Conservation (phyloP, 2,329 filamentous ascomycete species). For the Elsinoe batatas region DNA sequence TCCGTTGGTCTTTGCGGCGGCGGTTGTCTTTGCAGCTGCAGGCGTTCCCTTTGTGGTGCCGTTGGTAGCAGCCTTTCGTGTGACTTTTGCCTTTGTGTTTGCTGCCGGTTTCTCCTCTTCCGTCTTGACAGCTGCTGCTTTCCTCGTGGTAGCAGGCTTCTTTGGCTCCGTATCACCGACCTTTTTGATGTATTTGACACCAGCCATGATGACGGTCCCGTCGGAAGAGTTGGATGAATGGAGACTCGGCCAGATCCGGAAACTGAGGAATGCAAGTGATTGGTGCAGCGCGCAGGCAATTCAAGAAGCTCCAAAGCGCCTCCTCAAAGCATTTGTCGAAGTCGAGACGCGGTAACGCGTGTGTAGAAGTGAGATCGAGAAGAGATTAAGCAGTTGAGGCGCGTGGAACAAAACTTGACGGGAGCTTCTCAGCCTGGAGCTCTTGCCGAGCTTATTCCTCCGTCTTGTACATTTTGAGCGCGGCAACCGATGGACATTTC, state of each 20-base stretch:
- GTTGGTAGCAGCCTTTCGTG: slow-evolving; percentile 21
- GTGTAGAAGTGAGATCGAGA: not conserved
- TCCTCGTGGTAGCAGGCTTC: slow-evolving; percentile 15
- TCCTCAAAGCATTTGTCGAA: too few relatives aligned
- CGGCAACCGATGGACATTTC: not conserved
- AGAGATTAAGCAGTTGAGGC: not conserved
- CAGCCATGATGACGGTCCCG: slow-evolving; percentile 19
- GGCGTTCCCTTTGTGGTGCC: slow-evolving; percentile 21
- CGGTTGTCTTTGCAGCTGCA: slow-evolving; percentile 19
- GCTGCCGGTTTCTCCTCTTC: slow-evolving; percentile 19
- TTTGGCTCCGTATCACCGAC: slow-evolving; percentile 19
- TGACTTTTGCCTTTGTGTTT: slow-evolving; percentile 24
- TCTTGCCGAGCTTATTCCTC: not conserved
- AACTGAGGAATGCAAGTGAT: too few relatives aligned
- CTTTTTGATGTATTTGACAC: slow-evolving; percentile 25
- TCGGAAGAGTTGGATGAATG: not conserved
- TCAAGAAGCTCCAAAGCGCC: not conserved
- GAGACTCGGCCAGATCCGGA: slow-evolving; percentile 8
- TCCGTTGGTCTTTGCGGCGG: slow-evolving; percentile 16
- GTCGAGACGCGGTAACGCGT: too few relatives aligned
- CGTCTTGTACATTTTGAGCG: not conserved
- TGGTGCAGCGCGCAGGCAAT: too few relatives aligned
- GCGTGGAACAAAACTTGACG: not conserved
- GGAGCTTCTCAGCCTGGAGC: not conserved
- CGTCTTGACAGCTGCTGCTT: slow-evolving; percentile 13